These are phyloP conservation scores for Rhizopogon vulgaris DNA, from an alignment of 768 basidiomycete species.

Conservation along the genomic window DNA sequence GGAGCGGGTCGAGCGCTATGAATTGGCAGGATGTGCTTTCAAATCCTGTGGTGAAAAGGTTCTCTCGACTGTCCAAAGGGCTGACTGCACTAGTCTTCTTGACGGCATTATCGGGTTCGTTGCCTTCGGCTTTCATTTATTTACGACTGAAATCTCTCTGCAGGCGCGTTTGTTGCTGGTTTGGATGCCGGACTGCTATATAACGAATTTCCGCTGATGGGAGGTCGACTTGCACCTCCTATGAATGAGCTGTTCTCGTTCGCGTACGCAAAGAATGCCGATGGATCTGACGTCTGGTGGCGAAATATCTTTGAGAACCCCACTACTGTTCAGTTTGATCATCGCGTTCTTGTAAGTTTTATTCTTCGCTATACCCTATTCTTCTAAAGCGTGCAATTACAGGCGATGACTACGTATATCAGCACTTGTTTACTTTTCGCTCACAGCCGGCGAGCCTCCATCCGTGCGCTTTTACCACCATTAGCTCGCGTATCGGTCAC, in stretches of 20 bases:
- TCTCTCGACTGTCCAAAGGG: conserved; percentile 52
- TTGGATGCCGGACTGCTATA: conserved; percentile 95
- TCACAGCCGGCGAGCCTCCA: conserved; percentile 45
- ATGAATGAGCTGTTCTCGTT: conserved; percentile 73
- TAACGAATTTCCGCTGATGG: conserved; percentile 98
- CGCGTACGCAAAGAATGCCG: conserved; percentile 62
- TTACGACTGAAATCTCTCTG: background rate
- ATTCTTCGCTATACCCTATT: background rate
- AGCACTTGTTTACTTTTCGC: conserved; percentile 59
- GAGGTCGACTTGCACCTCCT: conserved; percentile 78
- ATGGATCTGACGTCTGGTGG: conserved; percentile 85
- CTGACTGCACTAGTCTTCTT: conserved; percentile 79
- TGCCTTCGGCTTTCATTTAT: background rate
- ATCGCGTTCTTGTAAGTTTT: conserved; percentile 76
- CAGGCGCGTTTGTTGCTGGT: conserved; percentile 97
- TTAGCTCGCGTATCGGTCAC: conserved; percentile 44
- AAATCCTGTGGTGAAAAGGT: conserved; percentile 51
- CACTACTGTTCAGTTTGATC: conserved; percentile 95
- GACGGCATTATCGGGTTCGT: conserved; percentile 85
- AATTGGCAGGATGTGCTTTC: conserved; percentile 42
- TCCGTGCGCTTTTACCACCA: conserved; percentile 52
- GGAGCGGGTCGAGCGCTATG: conserved; percentile 47
- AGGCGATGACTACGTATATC: conserved; percentile 85
- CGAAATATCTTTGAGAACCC: conserved; percentile 96
- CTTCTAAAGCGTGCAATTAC: conserved; percentile 5